Base-by-base conservation (phyloP, 108 stramenopile species). In the Cyclotella baltica region DNA sequence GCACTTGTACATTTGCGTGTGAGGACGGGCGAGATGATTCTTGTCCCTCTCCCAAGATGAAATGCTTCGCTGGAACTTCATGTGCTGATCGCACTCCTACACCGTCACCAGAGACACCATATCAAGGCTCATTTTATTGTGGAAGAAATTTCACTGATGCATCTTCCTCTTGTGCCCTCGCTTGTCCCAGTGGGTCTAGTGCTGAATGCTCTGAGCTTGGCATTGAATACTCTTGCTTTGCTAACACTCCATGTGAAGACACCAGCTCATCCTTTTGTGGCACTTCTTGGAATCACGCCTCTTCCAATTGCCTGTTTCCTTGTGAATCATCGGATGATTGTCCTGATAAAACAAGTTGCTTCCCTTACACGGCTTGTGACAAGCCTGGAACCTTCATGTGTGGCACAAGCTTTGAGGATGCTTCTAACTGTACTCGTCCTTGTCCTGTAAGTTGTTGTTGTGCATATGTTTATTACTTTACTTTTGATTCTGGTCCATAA, bases 241-340 rank as follows among this genome's bases (percentile, higher is more conserved):
- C 63, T 33, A 82, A 67, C 51, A 82, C 81, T 35, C 81, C 81
- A 10, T 82, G 81, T 33, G 81, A 75, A 30, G 81, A 75, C 52
- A 70, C 68, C 10, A 73, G 67, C 40, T 65, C 73, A n/a, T 93
- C 89, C 83, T 95, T 83, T 68, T 95, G 94, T 48, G 94, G 94
- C 22, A 81, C 64, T 11, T 85, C 88, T 43, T 95, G 94, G 94
- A 89, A 89, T 69, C 87, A 95, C 83, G 94, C 94, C 3, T 55
- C 91, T 4, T 64, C 82, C 13, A 81, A 86, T 66, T 95, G 94
- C 78, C 46, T 74, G 3, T 83, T 70, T 23, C 92, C 87, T 13
- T 95, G 77, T 67, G 94, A 90, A 33, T 67, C 63, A 62, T 65
- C 86, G 4, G 58, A 56, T 23, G 90, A 89, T 6, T 95, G 94